Evolutionary conservation across 2,329 filamentous ascomycete species (phyloP), one percentile per base, ranked within the genome.

Genomic region (Zymoseptoria tritici): DNA sequence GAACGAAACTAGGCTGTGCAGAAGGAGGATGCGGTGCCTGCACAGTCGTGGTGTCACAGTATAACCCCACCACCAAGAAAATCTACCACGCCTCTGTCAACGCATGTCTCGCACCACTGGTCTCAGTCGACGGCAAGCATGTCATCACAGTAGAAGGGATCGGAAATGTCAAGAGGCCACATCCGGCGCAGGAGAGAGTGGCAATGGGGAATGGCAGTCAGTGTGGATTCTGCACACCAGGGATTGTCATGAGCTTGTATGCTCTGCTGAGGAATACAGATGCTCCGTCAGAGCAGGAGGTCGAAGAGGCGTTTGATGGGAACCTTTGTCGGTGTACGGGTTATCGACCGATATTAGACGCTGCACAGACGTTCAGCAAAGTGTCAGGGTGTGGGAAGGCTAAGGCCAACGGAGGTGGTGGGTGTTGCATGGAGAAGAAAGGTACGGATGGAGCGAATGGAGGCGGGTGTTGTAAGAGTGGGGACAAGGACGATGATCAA

Each of bases 1-100:
- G 94, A 13, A 97, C 94, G 11, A 99, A 99, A 76, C 82, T 97
- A 75, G 94, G 94, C 54, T 99, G 94, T 77, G 91, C 91, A 55
- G 94, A 99, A 78, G 94, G 94, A 63, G 94, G 94, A 1, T 99
- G 94, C 71, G 94, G 94, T 69, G 94, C 94, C 64, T 97, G 93
- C 72, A 97, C 93, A 51, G 91, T 97, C 52, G 92, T 99, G 29
- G 83, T 99, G 49, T 96, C 91, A 63, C 92, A 97, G 74, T 87
- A 88, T 71, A 97, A 97, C 71, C 91, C 91, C 1, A 96, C 91
- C 3, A 97, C 92, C 5, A 90, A 90, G 70, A 84, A 89, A 73
- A 90, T 97, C 67, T 97, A 97, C 72, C 93, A 99, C 79, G 94
- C 94, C 59, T 95, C 90, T 57, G 90, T 97, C 61, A 99, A 99